Base-by-base conservation (phyloP, 1,284 basidiomycete species). In the Phaffia rhodozyma region DNA sequence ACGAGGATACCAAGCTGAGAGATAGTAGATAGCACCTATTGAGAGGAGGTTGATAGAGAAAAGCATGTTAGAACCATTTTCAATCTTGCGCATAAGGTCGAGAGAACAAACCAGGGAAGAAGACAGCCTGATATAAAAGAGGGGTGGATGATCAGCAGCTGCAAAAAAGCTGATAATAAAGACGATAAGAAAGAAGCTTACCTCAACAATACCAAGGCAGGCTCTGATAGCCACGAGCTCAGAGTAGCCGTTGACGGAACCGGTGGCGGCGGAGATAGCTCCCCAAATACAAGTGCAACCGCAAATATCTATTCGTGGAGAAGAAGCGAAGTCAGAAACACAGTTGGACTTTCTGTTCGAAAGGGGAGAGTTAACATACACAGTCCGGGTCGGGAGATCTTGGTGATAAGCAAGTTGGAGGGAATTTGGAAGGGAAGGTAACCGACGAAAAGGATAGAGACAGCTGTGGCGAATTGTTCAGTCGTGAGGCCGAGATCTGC, bases 381-480 rank as follows among this genome's bases (percentile, higher is more conserved):
- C 21, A 72, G 50, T 23, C 69, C 70, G 20, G 73, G 73, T 63
- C 69, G 66, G 25, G 62, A 23, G 55, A 72, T 63, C 4, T 65
- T 60, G 9, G 70, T 67, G 38, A 72, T 70, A 47, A 74, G 50
- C 47, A 72, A 70, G 60, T 75, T 74, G 60, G 71, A 72, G 0
- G 73, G 74, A 65, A 78, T 71, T 65, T 75, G 75, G 58, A 75
- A 70, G 9, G 71, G 69, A 47, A 73, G 69, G 64, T 76, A 75
- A 23, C 73, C 73, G 30, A 72, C 77, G 60, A 74, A 78, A 1
- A 78, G 71, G 58, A 78, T 72, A 0, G 74, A 71, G 29, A 78
- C 67, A 4, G 72, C 70, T 0, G 75, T 76, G 23, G 69, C 68
- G 69, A 74, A 77, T 51, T 77, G 65, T 13, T 67, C 67, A 2